phyloP scores from a whole-genome alignment of 306 rosid species.

The Vigna radiata region DNA sequence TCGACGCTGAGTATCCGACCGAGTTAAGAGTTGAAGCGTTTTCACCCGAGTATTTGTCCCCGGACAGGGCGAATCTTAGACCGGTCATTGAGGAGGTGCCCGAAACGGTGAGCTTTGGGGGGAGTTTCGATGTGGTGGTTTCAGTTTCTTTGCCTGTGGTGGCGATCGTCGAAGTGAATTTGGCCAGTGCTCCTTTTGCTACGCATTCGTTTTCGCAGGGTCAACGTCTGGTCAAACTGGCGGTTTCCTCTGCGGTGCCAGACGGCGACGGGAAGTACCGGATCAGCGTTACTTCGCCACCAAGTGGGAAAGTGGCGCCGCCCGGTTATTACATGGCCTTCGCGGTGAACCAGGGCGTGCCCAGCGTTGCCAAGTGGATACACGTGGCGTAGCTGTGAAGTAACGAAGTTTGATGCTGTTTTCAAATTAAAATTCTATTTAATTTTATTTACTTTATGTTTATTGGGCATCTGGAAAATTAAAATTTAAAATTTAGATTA shows the following conservation, averaged over 20 bases:
- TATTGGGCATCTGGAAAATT: not conserved
- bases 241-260: slow-evolving; percentile 58
- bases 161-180: slow-evolving; percentile 76
- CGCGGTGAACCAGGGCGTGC: slow-evolving; percentile 90
- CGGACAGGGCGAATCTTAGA: slow-evolving; percentile 65
- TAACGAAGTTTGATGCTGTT: not conserved
- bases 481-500: too few species aligned
- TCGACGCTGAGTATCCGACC: slow-evolving; percentile 65
- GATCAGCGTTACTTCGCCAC: slow-evolving; percentile 71
- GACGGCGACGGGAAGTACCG: slow-evolving; percentile 52
- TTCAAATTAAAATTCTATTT: slow-evolving; percentile 8
- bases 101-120: slow-evolving; percentile 64
- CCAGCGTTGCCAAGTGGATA: slow-evolving; percentile 85
- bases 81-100: slow-evolving; percentile 65
- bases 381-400: slow-evolving; percentile 46
- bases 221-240: slow-evolving; percentile 79
- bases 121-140: slow-evolving; percentile 58
- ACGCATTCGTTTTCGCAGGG: slow-evolving; percentile 94
- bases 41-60: slow-evolving; percentile 75
- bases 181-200: slow-evolving; percentile 79
- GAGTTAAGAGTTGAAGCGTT: slow-evolving; percentile 80
- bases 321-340: slow-evolving; percentile 93
- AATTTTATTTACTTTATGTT: not conserved
- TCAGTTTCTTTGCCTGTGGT: slow-evolving; percentile 70
- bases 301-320: slow-evolving; percentile 73